Conservation (phyloP, 129 eudicot species). For the Flaveria trinervia region DNA sequence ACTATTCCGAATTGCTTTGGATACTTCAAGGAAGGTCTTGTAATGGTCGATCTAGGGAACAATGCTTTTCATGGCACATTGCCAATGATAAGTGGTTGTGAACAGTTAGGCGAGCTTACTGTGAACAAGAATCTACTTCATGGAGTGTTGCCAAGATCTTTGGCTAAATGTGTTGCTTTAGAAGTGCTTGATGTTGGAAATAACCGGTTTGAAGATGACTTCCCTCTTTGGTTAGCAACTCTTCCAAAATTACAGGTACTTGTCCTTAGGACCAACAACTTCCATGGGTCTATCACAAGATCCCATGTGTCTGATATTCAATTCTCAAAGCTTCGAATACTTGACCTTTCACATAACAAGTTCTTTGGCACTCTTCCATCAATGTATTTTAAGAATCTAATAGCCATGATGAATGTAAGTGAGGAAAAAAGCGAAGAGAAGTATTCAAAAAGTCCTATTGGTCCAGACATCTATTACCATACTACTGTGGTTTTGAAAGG, state of each 20-base stretch:
- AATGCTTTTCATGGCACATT: constrained; percentile 34
- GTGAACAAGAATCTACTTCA: constrained; percentile 33
- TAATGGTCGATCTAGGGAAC: constrained; percentile 11
- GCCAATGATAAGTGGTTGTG: constrained; percentile 17
- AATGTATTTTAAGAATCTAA: constrained; percentile 22
- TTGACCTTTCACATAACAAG: constrained; percentile 44
- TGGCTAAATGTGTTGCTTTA: constrained; percentile 31
- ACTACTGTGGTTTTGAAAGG: constrained; percentile 20
- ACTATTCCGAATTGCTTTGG: constrained; percentile 36
- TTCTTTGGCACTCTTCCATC: constrained; percentile 39
- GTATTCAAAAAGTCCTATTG: neutral
- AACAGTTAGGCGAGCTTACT: constrained; percentile 1
- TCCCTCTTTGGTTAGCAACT: constrained; percentile 33
- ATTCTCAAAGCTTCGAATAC: constrained; percentile 33
- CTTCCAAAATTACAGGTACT: constrained; percentile 40
- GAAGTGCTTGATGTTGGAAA: constrained; percentile 39
- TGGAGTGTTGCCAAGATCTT: constrained; percentile 39
- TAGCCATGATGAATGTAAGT: constrained; percentile 26
- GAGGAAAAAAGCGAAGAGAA: neutral
- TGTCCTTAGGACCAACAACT: constrained; percentile 33
- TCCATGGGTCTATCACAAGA: constrained; percentile 31
- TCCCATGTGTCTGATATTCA: neutral
- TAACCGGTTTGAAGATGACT: constrained; percentile 34
- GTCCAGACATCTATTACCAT: neutral
- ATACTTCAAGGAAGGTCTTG: constrained; percentile 14